phyloP scores from a whole-genome alignment of 2,329 filamentous ascomycete genomes.

The Penicillium sp. region DNA sequence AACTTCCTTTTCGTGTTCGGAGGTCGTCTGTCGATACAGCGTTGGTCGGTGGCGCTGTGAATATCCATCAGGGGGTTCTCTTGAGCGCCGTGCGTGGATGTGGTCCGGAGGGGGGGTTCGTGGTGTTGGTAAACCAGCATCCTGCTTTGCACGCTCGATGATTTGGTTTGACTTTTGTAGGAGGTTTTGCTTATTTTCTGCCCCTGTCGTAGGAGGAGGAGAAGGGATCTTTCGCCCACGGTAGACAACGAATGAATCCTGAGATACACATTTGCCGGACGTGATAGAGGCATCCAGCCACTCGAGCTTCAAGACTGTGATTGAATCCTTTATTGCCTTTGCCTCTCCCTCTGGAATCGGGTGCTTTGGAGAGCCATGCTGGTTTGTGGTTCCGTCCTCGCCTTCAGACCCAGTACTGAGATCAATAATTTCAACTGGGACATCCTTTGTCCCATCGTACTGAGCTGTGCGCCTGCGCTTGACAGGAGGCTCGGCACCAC shows the following conservation, averaged over 20 bases:
- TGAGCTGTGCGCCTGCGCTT: constrained; percentile 23
- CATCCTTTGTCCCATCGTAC: neutral
- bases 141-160: constrained; percentile 48
- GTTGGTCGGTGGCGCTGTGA: constrained; percentile 31
- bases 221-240: constrained; percentile 39
- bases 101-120: constrained; percentile 2
- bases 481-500: constrained; percentile 10
- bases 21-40: constrained; percentile 63
- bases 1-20: constrained; percentile 69
- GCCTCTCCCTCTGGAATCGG: constrained; percentile 2
- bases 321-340: constrained; percentile 19
- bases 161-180: constrained; percentile 29
- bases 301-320: constrained; percentile 46
- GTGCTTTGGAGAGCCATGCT: constrained; percentile 8
- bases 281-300: constrained; percentile 47
- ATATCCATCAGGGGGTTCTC: constrained; percentile 16
- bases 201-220: constrained; percentile 13
- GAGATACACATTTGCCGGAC: constrained; percentile 37
- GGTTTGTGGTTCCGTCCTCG: constrained; percentile 18
- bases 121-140: constrained; percentile 27
- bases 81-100: constrained; percentile 18
- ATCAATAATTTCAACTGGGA: constrained; percentile 19
- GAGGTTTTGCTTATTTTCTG: neutral
- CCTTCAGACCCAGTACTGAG: constrained; percentile 28
- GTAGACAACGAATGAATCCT: constrained; percentile 46